Percentiles rank a stretch among this genome's conserved stretches.
Evolutionary conservation across 257 asterid genomes (phyloP).

Genomic region (Paraleonurus japonicus): DNA sequence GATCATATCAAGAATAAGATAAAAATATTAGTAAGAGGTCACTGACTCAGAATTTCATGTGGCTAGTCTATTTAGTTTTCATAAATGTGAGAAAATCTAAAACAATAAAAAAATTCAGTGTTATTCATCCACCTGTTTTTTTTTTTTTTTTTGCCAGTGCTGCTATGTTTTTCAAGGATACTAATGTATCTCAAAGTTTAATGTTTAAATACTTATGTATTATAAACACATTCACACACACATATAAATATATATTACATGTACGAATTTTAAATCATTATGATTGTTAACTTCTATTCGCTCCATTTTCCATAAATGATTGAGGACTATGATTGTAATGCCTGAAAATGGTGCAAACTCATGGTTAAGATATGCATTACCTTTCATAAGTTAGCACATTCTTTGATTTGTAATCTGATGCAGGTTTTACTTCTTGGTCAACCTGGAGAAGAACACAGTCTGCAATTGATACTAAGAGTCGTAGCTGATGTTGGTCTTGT

Average conservation of each 20-base stretch:
- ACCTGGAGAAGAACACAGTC: slow-evolving; percentile 86
- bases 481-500: slow-evolving; percentile 99
- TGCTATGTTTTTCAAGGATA: slow-evolving; percentile 6
- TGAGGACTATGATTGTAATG: neutral
- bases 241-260: neutral
- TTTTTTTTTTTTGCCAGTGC: neutral
- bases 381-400: slow-evolving; percentile 16
- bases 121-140: neutral
- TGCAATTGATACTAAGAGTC: slow-evolving; percentile 88
- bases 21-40: neutral
- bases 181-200: neutral
- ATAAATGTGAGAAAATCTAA: neutral
- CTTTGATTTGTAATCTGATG: slow-evolving; percentile 26
- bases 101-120: neutral
- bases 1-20: neutral
- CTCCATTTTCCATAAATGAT: neutral
- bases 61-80: neutral
- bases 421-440: slow-evolving; percentile 83
- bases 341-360: neutral
- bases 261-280: neutral
- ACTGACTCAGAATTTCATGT: neutral
- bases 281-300: neutral
- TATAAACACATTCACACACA: neutral
- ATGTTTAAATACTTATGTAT: neutral
- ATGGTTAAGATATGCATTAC: neutral